phyloP scores from a whole-genome alignment of 306 rosid genomes.

The Arachis stenosperma region DNA sequence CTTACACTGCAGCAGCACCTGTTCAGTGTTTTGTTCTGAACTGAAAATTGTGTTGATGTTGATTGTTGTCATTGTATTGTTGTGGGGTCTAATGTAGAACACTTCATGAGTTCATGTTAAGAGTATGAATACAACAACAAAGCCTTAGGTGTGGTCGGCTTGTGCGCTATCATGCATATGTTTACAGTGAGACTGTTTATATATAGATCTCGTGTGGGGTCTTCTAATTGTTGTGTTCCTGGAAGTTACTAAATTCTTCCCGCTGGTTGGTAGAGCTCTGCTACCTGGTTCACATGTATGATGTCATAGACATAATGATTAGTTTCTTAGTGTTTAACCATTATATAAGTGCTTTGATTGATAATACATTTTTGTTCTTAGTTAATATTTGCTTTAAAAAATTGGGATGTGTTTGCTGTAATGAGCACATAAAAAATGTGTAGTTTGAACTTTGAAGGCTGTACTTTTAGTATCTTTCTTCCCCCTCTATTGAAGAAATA shows the following conservation, averaged over 20 bases:
- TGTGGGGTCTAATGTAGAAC: background rate
- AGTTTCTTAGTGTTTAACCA: conserved; percentile 6
- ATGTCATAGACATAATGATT: conserved; percentile 1
- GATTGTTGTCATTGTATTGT: background rate
- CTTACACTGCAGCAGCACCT: background rate
- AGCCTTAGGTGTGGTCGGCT: too few relatives aligned
- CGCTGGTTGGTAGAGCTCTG: conserved; percentile 15
- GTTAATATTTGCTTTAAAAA: conserved; percentile 25
- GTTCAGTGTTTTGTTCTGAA: conserved; percentile 20
- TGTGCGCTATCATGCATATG: too few relatives aligned
- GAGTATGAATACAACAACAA: background rate
- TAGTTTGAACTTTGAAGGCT: background rate
- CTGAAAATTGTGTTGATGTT: conserved; percentile 27
- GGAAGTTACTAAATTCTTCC: background rate
- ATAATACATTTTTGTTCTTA: conserved; percentile 11
- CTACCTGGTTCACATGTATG: background rate
- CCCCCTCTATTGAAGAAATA: background rate
- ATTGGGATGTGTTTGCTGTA: conserved; percentile 15
- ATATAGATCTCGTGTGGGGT: too few relatives aligned
- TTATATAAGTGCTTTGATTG: conserved; percentile 19
- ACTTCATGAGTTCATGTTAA: conserved; percentile 21
- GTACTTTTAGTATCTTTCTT: background rate
- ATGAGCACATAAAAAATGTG: background rate
- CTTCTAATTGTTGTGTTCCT: background rate
- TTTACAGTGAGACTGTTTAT: too few relatives aligned